Evolutionary conservation across 805 yeast species (phyloP).

Genomic region (Candida peoriensis): DNA sequence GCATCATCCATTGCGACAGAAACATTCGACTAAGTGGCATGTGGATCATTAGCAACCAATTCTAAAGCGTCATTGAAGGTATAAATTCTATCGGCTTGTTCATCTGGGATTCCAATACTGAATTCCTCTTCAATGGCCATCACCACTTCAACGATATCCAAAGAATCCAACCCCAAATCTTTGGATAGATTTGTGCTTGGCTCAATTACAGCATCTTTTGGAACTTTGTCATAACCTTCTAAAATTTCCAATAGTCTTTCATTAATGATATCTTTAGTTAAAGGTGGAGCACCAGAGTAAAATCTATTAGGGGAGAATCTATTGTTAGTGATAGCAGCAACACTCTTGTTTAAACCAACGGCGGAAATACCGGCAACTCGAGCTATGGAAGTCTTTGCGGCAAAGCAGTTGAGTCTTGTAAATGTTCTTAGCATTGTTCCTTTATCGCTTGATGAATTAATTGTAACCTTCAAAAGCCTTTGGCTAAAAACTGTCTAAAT

Average conservation of each 20-base stretch:
- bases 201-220: conserved; percentile 27
- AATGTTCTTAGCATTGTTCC: too few relatives aligned
- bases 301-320: conserved; percentile 18
- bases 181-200: conserved; percentile 50
- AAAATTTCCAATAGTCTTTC: conserved; percentile 60
- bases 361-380: too few relatives aligned
- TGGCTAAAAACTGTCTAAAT: too few relatives aligned
- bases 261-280: conserved; percentile 56
- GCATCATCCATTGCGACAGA: background rate
- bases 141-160: conserved; percentile 66
- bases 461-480: too few relatives aligned
- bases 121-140: conserved; percentile 71
- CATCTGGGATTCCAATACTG: conserved; percentile 67
- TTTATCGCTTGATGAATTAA: too few relatives aligned
- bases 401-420: too few relatives aligned
- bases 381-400: too few relatives aligned
- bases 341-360: too few relatives aligned
- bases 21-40: conserved; percentile 14
- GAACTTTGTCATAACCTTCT: conserved; percentile 59
- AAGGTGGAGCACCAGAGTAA: conserved; percentile 55
- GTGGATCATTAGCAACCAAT: conserved; percentile 42
- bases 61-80: conserved; percentile 84
- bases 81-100: conserved; percentile 80
- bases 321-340: conserved; percentile 11
- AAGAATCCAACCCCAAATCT: conserved; percentile 66